Percentiles rank a stretch among this genome's conserved stretches.
Evolutionary conservation across 116 monocot genomes (phyloP).

Genomic region (Dioscorea cayenensis): DNA sequence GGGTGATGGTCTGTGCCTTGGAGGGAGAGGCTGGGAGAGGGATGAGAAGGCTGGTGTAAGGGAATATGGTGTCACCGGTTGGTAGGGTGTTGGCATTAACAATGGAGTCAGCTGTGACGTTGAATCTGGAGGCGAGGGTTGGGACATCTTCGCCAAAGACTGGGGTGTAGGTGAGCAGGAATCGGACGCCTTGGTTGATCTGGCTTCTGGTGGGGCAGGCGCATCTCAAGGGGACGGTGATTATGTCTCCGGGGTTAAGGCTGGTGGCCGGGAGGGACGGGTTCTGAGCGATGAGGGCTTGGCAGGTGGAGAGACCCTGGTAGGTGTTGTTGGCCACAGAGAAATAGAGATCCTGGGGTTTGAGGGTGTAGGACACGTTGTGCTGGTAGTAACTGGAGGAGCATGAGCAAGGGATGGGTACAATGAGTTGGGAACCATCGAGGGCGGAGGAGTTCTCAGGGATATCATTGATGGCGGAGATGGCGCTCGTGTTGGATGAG

Average conservation of each 20-base stretch:
- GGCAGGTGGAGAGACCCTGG: conserved; percentile 40
- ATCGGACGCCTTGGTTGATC: conserved; percentile 23
- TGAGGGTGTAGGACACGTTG: conserved; percentile 33
- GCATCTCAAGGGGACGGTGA: conserved; percentile 51
- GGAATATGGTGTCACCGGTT: conserved; percentile 18
- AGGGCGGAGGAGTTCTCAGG: conserved; percentile 9
- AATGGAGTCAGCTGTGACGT: conserved; percentile 5
- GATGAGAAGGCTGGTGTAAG: conserved; percentile 48
- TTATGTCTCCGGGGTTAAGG: conserved; percentile 8
- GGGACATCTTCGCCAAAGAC: conserved; percentile 23
- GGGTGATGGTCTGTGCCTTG: not conserved
- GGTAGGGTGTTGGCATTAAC: conserved; percentile 36
- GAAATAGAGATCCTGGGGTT: conserved; percentile 19
- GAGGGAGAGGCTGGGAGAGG: conserved; percentile 40
- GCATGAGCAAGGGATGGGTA: conserved; percentile 55
- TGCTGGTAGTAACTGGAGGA: conserved; percentile 39
- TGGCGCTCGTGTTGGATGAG: conserved; percentile 7
- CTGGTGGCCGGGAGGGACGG: conserved; percentile 18
- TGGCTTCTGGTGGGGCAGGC: conserved; percentile 50
- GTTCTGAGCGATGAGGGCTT: conserved; percentile 67
- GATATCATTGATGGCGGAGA: conserved; percentile 19
- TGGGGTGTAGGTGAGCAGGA: conserved; percentile 43
- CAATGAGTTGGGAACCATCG: conserved; percentile 15
- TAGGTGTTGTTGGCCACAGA: conserved; percentile 38
- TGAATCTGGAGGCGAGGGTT: conserved; percentile 33